Percentiles rank a stretch among this genome's conserved stretches.
These are phyloP conservation scores for Beta corolliflora DNA, from an alignment of 179 eudicot species.

Conservation along the genomic window DNA sequence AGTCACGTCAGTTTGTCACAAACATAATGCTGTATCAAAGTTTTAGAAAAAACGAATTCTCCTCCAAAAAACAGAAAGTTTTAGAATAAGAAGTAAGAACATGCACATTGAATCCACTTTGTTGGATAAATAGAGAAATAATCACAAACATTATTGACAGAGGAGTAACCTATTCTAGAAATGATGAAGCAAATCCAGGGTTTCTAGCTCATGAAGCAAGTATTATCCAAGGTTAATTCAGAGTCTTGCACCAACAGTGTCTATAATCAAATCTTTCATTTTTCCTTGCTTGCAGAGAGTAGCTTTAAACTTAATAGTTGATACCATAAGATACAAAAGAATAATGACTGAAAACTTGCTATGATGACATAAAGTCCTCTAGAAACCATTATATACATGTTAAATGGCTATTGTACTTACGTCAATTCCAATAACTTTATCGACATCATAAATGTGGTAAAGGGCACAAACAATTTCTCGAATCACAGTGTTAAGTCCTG, in stretches of 20 bases:
- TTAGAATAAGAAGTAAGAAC: background rate
- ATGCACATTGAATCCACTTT: background rate
- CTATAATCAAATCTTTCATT: background rate
- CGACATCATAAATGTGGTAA: constrained; percentile 54
- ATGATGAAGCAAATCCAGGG: too few species aligned
- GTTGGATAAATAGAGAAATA: background rate
- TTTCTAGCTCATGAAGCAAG: background rate
- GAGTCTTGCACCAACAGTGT: background rate
- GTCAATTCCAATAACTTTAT: constrained; percentile 51
- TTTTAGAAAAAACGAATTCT: background rate
- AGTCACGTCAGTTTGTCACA: background rate
- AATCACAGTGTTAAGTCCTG: constrained; percentile 58
- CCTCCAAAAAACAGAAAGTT: too few species aligned
- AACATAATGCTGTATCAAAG: background rate
- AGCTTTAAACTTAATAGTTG: background rate
- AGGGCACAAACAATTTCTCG: constrained; percentile 58
- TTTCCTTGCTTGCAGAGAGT: background rate
- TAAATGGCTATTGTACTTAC: constrained; percentile 30
- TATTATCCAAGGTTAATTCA: constrained; percentile 5
- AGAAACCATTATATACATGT: background rate
- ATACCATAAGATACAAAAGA: background rate
- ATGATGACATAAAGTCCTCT: constrained; percentile 1
- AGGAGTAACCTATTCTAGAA: background rate
- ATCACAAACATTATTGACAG: background rate
- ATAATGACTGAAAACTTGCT: background rate